Conservation (phyloP, 179 eudicot species). For the Gypsophila paniculata region DNA sequence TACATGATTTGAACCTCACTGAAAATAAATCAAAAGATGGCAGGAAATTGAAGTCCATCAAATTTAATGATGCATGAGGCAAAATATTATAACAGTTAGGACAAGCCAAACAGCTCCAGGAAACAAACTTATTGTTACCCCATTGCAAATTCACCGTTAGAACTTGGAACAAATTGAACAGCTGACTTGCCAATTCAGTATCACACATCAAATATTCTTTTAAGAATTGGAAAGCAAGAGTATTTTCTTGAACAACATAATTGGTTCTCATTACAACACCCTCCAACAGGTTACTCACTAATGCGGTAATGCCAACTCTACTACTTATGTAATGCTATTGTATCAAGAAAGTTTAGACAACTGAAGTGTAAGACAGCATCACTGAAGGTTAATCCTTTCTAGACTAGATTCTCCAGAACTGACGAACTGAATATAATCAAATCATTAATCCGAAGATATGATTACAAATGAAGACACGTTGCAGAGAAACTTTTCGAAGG, state of each 20-base stretch:
- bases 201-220: not conserved
- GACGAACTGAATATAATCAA: not conserved
- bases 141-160: too few species aligned
- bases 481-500: not conserved
- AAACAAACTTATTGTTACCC: too few species aligned
- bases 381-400: not conserved
- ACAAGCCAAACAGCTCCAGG: too few species aligned
- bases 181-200: not conserved
- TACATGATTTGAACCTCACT: not conserved
- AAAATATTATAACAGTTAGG: not conserved
- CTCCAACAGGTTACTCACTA: not conserved
- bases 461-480: not conserved
- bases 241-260: not conserved
- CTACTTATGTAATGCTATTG: not conserved
- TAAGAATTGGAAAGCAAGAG: not conserved
- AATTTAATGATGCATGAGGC: not conserved
- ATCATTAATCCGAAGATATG: too few species aligned
- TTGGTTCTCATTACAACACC: not conserved
- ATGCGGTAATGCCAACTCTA: not conserved
- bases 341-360: not conserved
- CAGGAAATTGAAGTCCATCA: conserved; percentile 1
- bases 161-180: not conserved
- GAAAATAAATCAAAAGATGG: not conserved
- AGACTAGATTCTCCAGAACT: not conserved
- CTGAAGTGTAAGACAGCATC: not conserved